A percentile compares a stretch with the other conserved stretches of the same genome.
phyloP scores from a whole-genome alignment of 1,284 basidiomycete species.

The Coniophora puteana region DNA sequence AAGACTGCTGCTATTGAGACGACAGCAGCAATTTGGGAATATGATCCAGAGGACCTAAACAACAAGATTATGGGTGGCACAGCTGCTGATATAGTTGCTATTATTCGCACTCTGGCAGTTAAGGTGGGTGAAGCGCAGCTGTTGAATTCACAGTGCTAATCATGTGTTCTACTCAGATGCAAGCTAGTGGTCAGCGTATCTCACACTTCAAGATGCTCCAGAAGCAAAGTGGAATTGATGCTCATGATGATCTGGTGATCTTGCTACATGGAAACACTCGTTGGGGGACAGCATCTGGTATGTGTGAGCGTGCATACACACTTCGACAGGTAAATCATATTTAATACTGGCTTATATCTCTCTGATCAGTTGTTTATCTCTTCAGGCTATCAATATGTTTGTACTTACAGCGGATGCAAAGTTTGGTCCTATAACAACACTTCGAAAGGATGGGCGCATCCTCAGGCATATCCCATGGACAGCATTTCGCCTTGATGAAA shows the following conservation, averaged over 20 bases:
- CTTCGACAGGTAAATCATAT: conserved; percentile 15
- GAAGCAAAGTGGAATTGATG: conserved; percentile 10
- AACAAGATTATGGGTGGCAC: conserved; percentile 18
- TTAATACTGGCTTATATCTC: neutral
- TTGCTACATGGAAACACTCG: conserved; percentile 16
- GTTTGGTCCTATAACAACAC: conserved; percentile 22
- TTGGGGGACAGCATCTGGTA: conserved; percentile 19
- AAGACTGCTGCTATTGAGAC: conserved; percentile 17
- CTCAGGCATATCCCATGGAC: conserved; percentile 26
- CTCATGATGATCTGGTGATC: conserved; percentile 11
- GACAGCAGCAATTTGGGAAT: conserved; percentile 24
- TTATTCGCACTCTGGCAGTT: conserved; percentile 15
- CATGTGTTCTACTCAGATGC: conserved; percentile 8
- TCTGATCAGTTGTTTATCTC: neutral
- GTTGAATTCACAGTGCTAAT: neutral
- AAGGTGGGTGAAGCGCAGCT: conserved; percentile 9
- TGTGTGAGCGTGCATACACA: conserved; percentile 15
- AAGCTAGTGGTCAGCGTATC: conserved; percentile 16
- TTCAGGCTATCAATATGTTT: conserved; percentile 18
- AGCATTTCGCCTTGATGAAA: conserved; percentile 17
- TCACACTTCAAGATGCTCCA: conserved; percentile 17
- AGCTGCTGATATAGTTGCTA: conserved; percentile 18
- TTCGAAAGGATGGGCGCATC: conserved; percentile 11
- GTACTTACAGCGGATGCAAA: conserved; percentile 15
- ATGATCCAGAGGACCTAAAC: conserved; percentile 13